These are phyloP conservation scores for Basipetospora chlamydospora DNA, from an alignment of 2,329 filamentous ascomycete genomes.

Conservation along the genomic window DNA sequence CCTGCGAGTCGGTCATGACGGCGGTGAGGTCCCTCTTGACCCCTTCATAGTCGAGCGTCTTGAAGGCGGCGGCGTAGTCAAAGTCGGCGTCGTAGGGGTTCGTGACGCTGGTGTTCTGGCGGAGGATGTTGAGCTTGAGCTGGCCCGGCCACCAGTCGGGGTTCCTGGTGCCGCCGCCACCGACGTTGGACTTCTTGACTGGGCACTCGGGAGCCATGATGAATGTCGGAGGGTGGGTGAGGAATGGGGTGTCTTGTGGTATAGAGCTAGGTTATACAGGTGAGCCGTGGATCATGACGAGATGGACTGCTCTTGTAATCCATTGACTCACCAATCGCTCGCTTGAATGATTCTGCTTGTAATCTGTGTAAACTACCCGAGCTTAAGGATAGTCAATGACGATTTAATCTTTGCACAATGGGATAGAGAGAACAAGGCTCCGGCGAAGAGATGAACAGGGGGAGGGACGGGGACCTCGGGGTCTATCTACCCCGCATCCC, in stretches of 20 bases:
- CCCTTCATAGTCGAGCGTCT: conserved; percentile 52
- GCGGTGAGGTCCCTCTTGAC: conserved; percentile 60
- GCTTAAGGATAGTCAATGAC: too few relatives aligned
- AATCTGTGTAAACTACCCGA: too few relatives aligned
- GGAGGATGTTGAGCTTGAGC: conserved; percentile 55
- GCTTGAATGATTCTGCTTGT: too few relatives aligned
- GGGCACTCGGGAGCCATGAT: conserved; percentile 18
- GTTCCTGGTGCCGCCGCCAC: conserved; percentile 53
- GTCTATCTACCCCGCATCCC: too few relatives aligned
- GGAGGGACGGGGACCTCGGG: too few relatives aligned
- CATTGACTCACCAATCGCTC: too few relatives aligned
- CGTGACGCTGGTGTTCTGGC: conserved; percentile 49
- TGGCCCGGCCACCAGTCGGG: conserved; percentile 61
- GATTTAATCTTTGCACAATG: too few relatives aligned
- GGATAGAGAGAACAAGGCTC: too few relatives aligned
- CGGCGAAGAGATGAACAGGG: too few relatives aligned
- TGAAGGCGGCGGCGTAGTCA: conserved; percentile 60
- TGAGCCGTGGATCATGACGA: too few relatives aligned
- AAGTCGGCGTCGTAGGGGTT: conserved; percentile 54
- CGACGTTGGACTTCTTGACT: conserved; percentile 22
- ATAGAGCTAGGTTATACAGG: neutral
- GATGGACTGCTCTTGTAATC: too few relatives aligned
- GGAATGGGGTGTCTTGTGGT: neutral
- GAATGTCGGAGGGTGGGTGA: neutral
- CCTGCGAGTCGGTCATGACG: conserved; percentile 65